A percentile compares a stretch with the other conserved stretches of the same genome.
Conservation (phyloP, 2,329 filamentous ascomycete species). For the Beauveria sp. region DNA sequence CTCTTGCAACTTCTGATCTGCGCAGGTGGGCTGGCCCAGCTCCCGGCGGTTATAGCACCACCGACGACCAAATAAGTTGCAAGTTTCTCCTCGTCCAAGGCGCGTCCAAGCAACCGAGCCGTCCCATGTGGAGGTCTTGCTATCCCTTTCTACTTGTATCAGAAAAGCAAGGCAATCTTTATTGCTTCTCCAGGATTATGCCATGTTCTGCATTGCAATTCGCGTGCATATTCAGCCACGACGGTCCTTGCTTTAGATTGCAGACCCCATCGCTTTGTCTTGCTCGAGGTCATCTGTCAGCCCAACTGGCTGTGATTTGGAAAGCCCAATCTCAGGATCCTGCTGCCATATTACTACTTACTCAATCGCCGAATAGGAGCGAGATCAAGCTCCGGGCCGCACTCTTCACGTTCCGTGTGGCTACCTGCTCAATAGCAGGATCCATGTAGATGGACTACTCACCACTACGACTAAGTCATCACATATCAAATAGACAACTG, state of each 20-base stretch:
- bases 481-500: not conserved
- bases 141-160: not conserved
- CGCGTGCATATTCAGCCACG: not conserved
- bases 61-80: not conserved
- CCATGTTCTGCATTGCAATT: not conserved
- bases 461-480: not conserved
- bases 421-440: not conserved
- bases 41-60: not conserved
- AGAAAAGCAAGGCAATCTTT: not conserved
- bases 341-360: not conserved
- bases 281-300: not conserved
- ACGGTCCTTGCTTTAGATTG: not conserved
- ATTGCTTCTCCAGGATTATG: not conserved
- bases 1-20: not conserved
- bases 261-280: not conserved
- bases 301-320: not conserved
- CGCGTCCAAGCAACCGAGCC: not conserved
- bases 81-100: not conserved
- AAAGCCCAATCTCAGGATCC: not conserved
- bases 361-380: not conserved
- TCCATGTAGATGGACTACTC: not conserved
- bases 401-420: not conserved
- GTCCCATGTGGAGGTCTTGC: not conserved
- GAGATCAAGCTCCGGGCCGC: not conserved
- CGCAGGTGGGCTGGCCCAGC: not conserved